Evolutionary conservation across 2,329 filamentous ascomycete species (phyloP), one percentile per base, ranked within the genome.

Genomic region (Xylaria hypoxylon): DNA sequence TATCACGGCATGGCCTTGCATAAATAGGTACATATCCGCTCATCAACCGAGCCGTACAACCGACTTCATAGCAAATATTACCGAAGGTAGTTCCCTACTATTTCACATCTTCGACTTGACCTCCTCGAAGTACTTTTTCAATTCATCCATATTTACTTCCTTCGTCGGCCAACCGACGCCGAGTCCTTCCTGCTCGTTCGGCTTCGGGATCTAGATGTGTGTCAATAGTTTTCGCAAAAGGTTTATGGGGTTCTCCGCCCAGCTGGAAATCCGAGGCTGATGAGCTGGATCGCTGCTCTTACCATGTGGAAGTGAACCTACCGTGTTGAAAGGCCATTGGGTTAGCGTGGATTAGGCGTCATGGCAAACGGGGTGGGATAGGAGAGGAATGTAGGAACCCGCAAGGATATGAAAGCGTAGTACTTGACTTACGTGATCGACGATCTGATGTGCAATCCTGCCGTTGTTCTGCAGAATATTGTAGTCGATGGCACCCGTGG

Each of bases 381-480:
- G 5, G 2, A 10, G 44, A 10, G 26, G 8, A 3, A 5, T 13
- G 35, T 38, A 13, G 15, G 35, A 15, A 38, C 5, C 13, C 15
- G 35, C 5, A 15, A 15, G 13, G 35, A 38, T 38, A 11, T 38
- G 35, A 38, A 38, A 38, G 5, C 10, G 35, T 5, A 15, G 15
- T 38, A 53, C 38, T 38, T 45, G 57, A 82, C 89, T 82, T 82
- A 96, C 95, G 82, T 99, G 96, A 72, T 93, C 91, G 68, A 99
- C 95, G 70, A 91, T 85, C 82, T 98, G 96, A 80, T 99, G 96
- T 19, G 96, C 96, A 75, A 95, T 87, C 24, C 87, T 85, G 59
- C 96, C 96, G 77, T 99, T 99, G 83, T 99, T 99, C 83, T 99
- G 96, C 66, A 99, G 83, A 55, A 99, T 87, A 77, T 99, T 99